Conservation (phyloP, 2,329 filamentous ascomycete genomes). For the Sarocladium brachiariae region DNA sequence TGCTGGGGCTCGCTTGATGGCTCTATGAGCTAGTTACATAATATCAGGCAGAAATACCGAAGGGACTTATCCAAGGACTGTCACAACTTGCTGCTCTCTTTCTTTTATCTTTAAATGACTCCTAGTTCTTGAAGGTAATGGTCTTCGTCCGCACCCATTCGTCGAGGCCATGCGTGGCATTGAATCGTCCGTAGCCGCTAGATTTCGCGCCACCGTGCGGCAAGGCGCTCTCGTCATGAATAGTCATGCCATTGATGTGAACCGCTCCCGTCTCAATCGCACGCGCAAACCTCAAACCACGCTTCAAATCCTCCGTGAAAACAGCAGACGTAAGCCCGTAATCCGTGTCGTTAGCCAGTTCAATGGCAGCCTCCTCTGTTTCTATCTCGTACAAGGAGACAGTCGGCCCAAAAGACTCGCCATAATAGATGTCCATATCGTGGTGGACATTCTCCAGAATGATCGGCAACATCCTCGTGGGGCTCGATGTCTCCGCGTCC, state of each 20-base stretch:
- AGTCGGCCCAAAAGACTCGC: slow-evolving; percentile 71
- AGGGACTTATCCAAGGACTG: too few species aligned
- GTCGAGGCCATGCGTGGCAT: slow-evolving; percentile 42
- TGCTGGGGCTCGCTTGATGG: too few species aligned
- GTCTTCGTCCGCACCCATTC: slow-evolving; percentile 61
- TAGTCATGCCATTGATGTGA: slow-evolving; percentile 59
- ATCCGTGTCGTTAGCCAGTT: slow-evolving; percentile 72
- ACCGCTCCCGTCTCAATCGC: slow-evolving; percentile 60
- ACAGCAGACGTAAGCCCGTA: slow-evolving; percentile 68
- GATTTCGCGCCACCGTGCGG: slow-evolving; percentile 62
- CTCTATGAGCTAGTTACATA: too few species aligned
- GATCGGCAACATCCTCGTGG: slow-evolving; percentile 51
- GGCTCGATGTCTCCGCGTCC: slow-evolving; percentile 23
- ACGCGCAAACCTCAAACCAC: slow-evolving; percentile 52
- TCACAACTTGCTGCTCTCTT: neutral
- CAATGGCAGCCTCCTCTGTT: slow-evolving; percentile 64
- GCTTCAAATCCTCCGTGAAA: slow-evolving; percentile 62
- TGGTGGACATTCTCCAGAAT: slow-evolving; percentile 57
- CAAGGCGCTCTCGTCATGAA: slow-evolving; percentile 57
- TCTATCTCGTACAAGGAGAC: slow-evolving; percentile 61
- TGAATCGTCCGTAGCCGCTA: slow-evolving; percentile 59
- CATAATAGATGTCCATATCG: slow-evolving; percentile 66
- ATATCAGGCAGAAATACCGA: too few species aligned
- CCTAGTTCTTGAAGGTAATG: slow-evolving; percentile 45
- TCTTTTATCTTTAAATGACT: neutral